Evolutionary conservation across 208 protist genomes (phyloP), one percentile per base, ranked within the genome.

Genomic region (Vickermania ingenoplastis): DNA sequence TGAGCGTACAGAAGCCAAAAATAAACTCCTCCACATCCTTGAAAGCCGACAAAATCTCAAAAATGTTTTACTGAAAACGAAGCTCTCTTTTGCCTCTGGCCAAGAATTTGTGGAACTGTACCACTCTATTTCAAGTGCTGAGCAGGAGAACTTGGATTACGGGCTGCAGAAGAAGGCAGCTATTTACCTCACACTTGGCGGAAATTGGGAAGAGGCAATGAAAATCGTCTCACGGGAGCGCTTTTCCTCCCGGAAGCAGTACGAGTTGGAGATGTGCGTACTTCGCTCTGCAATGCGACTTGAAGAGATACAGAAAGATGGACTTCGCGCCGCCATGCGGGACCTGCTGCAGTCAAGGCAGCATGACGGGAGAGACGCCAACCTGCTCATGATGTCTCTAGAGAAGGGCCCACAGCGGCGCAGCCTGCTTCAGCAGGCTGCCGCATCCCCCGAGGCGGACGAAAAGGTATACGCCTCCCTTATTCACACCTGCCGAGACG

Each of bases 391-490:
- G 29, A 75, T 79, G 4, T 62, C 61, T 24, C 41, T 75, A 14
- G 73, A 88, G 53, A 76, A 59, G 2, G 80, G 87, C 11, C 25
- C 63, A 26, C 61, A 53, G 5, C 70, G 77, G 23, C 63, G 75
- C 31, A 75, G 75, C 45, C 59, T 77, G 48, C 31, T 92, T 26
- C 71, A 64, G 57, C 84, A 92, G 67, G 60, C 91, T 13, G 65
- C 76, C 0, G 69, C 60, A 17, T 78, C 82, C 4, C 51, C 61
- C 21, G 74, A 91, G 49, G 88, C 83, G 0, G 81, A 91, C 62
- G 88, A 95, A 51, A 41, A 31, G 41, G 69, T 92, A 3, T 92
- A 90, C 56, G 82, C 77, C 0, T 72, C 86, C 59, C 74, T 92
- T 30, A 78, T 95, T 57, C 41, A 75, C 41, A n/a, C n/a, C n/a